Percentiles rank a stretch among this genome's conserved stretches.
These are phyloP conservation scores for Conoideocrella luteorostrata DNA, from an alignment of 2,329 filamentous ascomycete species.

Conservation along the genomic window DNA sequence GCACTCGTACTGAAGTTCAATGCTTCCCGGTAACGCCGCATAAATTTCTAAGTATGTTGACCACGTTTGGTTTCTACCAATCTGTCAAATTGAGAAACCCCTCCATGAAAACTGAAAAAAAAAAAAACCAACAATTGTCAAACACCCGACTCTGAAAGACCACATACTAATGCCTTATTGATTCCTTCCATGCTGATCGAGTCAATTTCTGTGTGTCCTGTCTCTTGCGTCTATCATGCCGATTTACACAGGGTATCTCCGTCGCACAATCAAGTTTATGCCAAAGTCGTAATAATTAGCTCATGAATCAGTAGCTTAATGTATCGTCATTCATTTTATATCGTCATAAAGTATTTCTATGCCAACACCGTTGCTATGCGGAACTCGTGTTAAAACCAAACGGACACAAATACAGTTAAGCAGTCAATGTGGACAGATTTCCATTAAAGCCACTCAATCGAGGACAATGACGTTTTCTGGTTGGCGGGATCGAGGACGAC, in stretches of 20 bases:
- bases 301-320: background rate
- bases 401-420: background rate
- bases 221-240: background rate
- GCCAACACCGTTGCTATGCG: conserved; percentile 10
- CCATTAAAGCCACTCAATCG: conserved; percentile 17
- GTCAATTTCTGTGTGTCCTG: background rate
- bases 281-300: conserved; percentile 1
- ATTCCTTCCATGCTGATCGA: too few relatives aligned
- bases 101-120: too few relatives aligned
- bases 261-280: conserved; percentile 1
- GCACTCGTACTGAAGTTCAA: too few relatives aligned
- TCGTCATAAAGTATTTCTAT: conserved; percentile 5
- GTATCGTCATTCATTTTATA: background rate
- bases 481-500: conserved; percentile 13
- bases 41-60: too few relatives aligned
- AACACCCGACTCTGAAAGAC: too few relatives aligned
- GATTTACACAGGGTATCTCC: conserved; percentile 6
- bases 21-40: too few relatives aligned
- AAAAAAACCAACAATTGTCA: too few relatives aligned
- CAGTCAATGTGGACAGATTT: background rate
- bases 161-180: too few relatives aligned
- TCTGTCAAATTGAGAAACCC: too few relatives aligned
- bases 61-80: too few relatives aligned
- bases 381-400: background rate
- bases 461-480: conserved; percentile 25